A percentile compares a stretch with the other conserved stretches of the same genome.
These are phyloP conservation scores for Kluyveromyces nonfermentans DNA, from an alignment of 805 yeast species.

Conservation along the genomic window DNA sequence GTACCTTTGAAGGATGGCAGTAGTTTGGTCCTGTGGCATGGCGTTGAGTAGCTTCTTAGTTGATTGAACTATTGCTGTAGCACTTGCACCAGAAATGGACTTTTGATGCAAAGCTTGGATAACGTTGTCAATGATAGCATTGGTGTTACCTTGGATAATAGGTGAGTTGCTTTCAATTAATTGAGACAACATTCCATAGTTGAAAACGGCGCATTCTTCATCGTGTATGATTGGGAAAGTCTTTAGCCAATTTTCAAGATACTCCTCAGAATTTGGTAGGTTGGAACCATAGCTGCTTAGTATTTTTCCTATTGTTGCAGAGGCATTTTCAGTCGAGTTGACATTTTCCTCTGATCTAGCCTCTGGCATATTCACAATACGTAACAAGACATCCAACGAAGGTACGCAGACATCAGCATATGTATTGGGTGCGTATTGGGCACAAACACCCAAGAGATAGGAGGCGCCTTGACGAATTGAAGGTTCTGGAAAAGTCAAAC, in stretches of 20 bases:
- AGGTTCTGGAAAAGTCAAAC: slow-evolving; percentile 57
- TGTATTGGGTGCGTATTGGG: slow-evolving; percentile 62
- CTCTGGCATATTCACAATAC: slow-evolving; percentile 66
- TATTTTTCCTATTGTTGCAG: slow-evolving; percentile 76
- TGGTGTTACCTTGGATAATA: slow-evolving; percentile 42
- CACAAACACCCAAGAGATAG: slow-evolving; percentile 76
- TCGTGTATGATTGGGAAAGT: slow-evolving; percentile 78
- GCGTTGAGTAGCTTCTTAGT: slow-evolving; percentile 55
- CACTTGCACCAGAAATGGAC: slow-evolving; percentile 62
- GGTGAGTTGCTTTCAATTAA: slow-evolving; percentile 62
- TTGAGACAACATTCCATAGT: slow-evolving; percentile 65
- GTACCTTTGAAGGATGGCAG: slow-evolving; percentile 52
- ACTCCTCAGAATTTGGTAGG: slow-evolving; percentile 53
- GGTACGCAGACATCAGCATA: slow-evolving; percentile 57
- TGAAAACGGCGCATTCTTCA: slow-evolving; percentile 79
- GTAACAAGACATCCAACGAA: slow-evolving; percentile 66
- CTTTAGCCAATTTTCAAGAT: slow-evolving; percentile 68
- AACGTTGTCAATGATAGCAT: slow-evolving; percentile 56
- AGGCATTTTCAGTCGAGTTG: slow-evolving; percentile 79
- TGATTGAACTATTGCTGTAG: slow-evolving; percentile 51
- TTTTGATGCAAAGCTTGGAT: slow-evolving; percentile 65
- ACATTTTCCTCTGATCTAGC: slow-evolving; percentile 79
- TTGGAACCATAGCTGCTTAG: slow-evolving; percentile 51
- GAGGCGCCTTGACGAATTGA: slow-evolving; percentile 82
- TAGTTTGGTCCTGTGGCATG: slow-evolving; percentile 61